Conservation (phyloP, 345 rosid species). For the Ceriops zippeliana region DNA sequence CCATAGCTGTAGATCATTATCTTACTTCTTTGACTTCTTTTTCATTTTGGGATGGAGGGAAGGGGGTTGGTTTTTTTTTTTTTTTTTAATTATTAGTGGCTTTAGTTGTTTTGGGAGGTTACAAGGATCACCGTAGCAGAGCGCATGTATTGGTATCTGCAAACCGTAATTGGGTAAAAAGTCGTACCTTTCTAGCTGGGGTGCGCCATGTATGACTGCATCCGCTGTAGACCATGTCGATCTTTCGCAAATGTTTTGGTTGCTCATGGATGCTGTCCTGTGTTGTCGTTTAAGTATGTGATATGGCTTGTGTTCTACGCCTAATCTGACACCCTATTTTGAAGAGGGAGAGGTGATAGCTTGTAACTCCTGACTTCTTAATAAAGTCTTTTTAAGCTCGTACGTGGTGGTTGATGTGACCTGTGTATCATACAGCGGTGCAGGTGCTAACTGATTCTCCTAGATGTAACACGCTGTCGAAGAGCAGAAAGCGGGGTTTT, state of each 20-base stretch:
- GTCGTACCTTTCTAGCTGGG: constrained; percentile 21
- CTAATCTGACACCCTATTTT: no score
- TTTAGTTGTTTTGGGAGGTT: constrained; percentile 17
- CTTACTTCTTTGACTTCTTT: constrained; percentile 27
- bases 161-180: constrained; percentile 28
- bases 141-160: constrained; percentile 16
- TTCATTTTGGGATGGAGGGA: constrained; percentile 13
- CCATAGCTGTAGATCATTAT: constrained; percentile 22
- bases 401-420: no score
- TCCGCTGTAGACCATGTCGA: constrained; percentile 11
- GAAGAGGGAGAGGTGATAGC: no score
- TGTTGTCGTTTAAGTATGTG: constrained; percentile 19
- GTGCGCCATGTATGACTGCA: constrained; percentile 22
- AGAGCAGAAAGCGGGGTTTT: no score
- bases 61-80: constrained; percentile 15
- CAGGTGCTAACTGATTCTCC: no score
- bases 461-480: no score
- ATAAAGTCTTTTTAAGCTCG: no score
- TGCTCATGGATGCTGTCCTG: constrained; percentile 26
- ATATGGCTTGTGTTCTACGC: neutral
- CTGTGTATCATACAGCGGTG: no score
- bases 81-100: constrained; percentile 11
- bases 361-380: no score
- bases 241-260: constrained; percentile 27
- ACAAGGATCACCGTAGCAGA: constrained; percentile 13